These are phyloP conservation scores for Cryptomeria japonica DNA, from an alignment of 75 land plant species.

Conservation along the genomic window DNA sequence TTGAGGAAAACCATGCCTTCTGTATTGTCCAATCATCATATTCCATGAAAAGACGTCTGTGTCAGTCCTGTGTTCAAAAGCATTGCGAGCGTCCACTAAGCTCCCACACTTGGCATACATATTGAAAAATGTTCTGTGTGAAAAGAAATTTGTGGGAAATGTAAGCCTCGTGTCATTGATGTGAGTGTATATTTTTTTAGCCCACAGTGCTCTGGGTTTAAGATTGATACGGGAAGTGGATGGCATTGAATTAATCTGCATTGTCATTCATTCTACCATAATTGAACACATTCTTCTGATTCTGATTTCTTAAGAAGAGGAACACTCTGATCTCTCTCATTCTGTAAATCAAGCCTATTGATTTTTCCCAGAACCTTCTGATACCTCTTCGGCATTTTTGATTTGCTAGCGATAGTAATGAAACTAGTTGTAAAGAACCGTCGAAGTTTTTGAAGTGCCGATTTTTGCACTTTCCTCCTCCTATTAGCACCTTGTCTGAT, in stretches of 20 bases:
- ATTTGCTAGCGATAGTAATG: not conserved
- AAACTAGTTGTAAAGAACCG: no score
- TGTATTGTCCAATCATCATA: conserved; percentile 14
- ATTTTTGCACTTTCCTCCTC: no score
- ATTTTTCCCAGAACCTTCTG: no score
- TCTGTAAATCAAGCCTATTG: not conserved
- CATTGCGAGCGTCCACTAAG: conserved; percentile 19
- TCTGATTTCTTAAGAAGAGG: not conserved
- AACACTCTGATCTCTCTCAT: not conserved
- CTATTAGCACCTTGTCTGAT: no score
- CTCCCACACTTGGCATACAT: conserved; percentile 8
- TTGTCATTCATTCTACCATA: not conserved
- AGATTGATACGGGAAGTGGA: not conserved
- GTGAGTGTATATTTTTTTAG: not conserved
- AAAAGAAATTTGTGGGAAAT: not conserved
- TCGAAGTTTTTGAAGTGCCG: no score
- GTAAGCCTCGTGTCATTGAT: not conserved
- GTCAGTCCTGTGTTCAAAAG: conserved; percentile 35
- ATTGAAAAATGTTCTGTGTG: not conserved
- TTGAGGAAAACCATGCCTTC: not conserved
- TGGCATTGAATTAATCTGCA: not conserved
- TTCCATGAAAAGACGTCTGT: conserved; percentile 60
- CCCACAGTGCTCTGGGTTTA: not conserved
- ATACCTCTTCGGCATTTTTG: no score
- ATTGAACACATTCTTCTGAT: not conserved